Evolutionary conservation across 1,284 basidiomycete genomes (phyloP).

Genomic region (Flammula alnicola): DNA sequence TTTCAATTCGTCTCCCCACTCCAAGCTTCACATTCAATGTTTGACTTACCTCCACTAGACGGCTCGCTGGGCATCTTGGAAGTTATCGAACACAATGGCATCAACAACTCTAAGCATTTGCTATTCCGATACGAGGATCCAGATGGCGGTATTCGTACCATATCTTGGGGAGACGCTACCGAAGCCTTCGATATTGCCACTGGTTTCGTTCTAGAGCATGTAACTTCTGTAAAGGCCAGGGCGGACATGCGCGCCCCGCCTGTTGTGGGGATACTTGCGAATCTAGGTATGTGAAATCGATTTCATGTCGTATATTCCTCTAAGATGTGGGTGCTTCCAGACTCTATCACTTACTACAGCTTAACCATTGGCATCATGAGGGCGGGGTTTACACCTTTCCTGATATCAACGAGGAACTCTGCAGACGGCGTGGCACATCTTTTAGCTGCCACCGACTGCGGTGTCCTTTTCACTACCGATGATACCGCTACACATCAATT

Average conservation of each 20-base stretch:
- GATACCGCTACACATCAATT: background rate
- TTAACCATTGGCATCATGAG: slow-evolving; percentile 5
- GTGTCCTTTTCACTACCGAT: background rate
- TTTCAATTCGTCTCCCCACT: too few relatives aligned
- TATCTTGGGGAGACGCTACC: slow-evolving; percentile 1
- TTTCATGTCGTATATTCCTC: background rate
- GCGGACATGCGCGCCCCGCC: background rate
- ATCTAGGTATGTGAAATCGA: background rate
- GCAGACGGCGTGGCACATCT: slow-evolving; percentile 8
- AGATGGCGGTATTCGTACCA: background rate
- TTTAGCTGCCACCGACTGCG: background rate
- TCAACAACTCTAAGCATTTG: background rate
- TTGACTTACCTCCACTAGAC: background rate
- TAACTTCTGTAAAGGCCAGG: too few relatives aligned
- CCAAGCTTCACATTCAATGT: too few relatives aligned
- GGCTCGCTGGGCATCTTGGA: slow-evolving; percentile 1
- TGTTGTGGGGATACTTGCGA: slow-evolving; percentile 10
- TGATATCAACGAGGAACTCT: slow-evolving; percentile 10
- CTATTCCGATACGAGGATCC: slow-evolving; percentile 4
- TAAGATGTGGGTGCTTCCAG: background rate
- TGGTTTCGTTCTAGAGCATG: background rate
- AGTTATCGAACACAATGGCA: background rate
- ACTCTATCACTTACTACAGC: slow-evolving; percentile 1
- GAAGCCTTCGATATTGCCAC: slow-evolving; percentile 8
- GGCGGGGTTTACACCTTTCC: slow-evolving; percentile 4